phyloP scores from a whole-genome alignment of 352 stramenopile species.

The Globisporangium ultimum region DNA sequence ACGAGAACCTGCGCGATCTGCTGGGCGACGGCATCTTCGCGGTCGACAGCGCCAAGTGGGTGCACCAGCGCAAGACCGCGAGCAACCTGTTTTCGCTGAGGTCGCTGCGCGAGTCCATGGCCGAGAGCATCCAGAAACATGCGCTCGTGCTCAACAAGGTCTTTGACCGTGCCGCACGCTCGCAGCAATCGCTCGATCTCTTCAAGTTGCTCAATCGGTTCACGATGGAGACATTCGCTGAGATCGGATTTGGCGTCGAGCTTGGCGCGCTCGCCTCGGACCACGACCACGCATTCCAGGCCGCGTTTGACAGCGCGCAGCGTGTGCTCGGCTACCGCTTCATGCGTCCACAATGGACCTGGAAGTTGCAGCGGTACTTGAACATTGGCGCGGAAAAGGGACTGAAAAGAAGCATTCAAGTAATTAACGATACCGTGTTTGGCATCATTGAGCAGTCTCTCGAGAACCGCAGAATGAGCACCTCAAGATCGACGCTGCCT shows the following conservation, averaged over 20 bases:
- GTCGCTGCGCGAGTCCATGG: conserved; percentile 16
- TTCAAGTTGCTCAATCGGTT: conserved; percentile 13
- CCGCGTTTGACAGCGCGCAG: conserved; percentile 10
- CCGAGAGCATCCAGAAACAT: conserved; percentile 14
- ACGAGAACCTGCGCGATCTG: conserved; percentile 15
- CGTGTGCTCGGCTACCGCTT: conserved; percentile 30
- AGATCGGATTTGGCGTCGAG: conserved; percentile 54
- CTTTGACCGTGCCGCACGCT: not conserved
- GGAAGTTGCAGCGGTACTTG: conserved; percentile 36
- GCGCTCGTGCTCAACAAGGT: conserved; percentile 9
- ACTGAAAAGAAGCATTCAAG: conserved; percentile 23
- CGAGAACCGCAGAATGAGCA: conserved; percentile 1
- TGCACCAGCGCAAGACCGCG: conserved; percentile 18
- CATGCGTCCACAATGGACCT: conserved; percentile 30
- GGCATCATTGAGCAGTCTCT: conserved; percentile 33
- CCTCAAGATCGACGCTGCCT: not conserved
- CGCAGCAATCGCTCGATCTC: not conserved
- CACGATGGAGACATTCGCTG: conserved; percentile 35
- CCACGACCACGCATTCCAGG: conserved; percentile 31
- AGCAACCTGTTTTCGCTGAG: conserved; percentile 18
- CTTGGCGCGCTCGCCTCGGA: conserved; percentile 21
- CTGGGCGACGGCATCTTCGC: conserved; percentile 23
- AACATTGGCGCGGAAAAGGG: conserved; percentile 30
- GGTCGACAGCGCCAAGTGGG: conserved; percentile 15
- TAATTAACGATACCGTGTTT: conserved; percentile 31